These are phyloP conservation scores for Plasmodium yoelii DNA, from an alignment of 169 alveolate genomes.

Conservation along the genomic window DNA sequence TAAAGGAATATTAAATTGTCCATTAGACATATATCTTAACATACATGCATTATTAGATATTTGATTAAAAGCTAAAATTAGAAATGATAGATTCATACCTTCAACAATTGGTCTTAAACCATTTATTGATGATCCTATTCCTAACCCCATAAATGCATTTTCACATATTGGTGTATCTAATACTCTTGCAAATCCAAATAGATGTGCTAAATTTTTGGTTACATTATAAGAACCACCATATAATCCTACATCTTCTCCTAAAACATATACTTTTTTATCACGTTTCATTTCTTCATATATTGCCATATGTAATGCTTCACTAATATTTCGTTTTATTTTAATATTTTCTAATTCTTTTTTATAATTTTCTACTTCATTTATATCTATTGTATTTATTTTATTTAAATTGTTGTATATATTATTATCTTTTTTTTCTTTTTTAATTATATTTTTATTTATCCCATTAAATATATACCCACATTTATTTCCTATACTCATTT, in stretches of 20 bases:
- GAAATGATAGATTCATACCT: constrained; percentile 94
- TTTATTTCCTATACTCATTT: background rate
- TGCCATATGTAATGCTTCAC: constrained; percentile 93
- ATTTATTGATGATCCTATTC: constrained; percentile 85
- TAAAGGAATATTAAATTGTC: constrained; percentile 88
- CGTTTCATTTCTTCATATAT: constrained; percentile 92
- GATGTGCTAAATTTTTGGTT: constrained; percentile 90
- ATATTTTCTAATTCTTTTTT: constrained; percentile 72
- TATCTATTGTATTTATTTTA: constrained; percentile 32
- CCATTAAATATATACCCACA: background rate
- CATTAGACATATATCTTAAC: constrained; percentile 90
- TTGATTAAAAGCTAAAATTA: constrained; percentile 93
- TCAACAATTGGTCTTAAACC: constrained; percentile 93
- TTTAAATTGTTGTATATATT: background rate
- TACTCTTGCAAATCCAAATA: constrained; percentile 88
- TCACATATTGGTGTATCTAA: constrained; percentile 96
- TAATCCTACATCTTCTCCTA: constrained; percentile 95
- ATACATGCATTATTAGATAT: constrained; percentile 93
- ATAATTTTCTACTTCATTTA: constrained; percentile 13
- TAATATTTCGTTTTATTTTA: constrained; percentile 86
- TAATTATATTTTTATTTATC: background rate
- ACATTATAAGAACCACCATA: constrained; percentile 95
- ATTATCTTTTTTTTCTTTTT: background rate
- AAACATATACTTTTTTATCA: constrained; percentile 91
- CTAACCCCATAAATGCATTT: constrained; percentile 89